Evolutionary conservation across 2,329 filamentous ascomycete species (phyloP).

Genomic region (Cephalotrichum gorgonifer): DNA sequence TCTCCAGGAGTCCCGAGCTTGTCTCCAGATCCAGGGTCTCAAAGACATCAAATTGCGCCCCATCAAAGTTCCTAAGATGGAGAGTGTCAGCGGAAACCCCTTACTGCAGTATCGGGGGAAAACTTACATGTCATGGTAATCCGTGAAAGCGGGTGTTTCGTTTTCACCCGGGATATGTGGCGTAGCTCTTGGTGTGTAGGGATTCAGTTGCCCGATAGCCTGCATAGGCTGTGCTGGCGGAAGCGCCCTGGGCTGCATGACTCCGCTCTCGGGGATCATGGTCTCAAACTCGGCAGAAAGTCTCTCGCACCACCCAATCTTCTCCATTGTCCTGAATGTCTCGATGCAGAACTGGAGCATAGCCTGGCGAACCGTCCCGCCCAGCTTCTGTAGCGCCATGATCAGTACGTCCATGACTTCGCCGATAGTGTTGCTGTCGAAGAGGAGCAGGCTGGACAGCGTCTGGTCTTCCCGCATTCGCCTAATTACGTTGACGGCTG

Average conservation of each 20-base stretch:
- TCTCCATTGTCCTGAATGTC: slow-evolving; percentile 1
- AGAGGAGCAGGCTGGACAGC: not conserved
- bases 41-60: slow-evolving; percentile 3
- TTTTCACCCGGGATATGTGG: not conserved
- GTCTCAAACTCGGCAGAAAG: not conserved
- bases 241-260: not conserved
- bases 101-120: not conserved
- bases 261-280: not conserved
- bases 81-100: not conserved
- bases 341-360: not conserved
- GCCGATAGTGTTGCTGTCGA: not conserved
- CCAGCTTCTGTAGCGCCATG: not conserved
- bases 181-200: not conserved
- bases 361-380: not conserved
- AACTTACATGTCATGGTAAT: not conserved
- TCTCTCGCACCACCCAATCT: slow-evolving; percentile 1
- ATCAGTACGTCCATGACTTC: not conserved
- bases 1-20: not conserved
- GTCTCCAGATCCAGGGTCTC: slow-evolving; percentile 1
- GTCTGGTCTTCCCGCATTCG: not conserved
- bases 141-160: not conserved
- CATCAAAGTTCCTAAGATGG: not conserved
- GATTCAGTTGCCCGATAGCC: not conserved
- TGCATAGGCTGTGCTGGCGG: not conserved
- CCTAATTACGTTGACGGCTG: not conserved